Base-by-base conservation (phyloP, 2,329 filamentous ascomycete genomes). In the Didymella exigua region DNA sequence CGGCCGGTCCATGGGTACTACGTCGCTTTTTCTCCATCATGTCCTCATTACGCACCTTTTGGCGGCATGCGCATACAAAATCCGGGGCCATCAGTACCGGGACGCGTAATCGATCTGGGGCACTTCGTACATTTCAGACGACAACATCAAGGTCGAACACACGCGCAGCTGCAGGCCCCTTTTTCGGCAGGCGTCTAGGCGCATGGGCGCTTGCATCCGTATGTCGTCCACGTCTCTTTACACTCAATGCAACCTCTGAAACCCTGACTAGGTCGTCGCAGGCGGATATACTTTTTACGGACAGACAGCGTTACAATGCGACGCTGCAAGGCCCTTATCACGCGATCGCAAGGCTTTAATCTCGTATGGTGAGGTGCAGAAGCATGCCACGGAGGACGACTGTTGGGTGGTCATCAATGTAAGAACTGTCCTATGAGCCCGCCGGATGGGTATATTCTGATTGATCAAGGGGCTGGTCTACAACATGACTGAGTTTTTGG, bases 371-470 rank as follows among this genome's bases (percentile, higher is more conserved):
- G 47, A 49, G 36, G 47, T 49, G n/a, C 37, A 36, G 26, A 49
- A 49, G 30, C 47, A 49, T 29, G 30, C 29, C 14, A 34, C 47
- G 3, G 37, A 49, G 16, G 47, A 49, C 11, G 16, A 43, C 16
- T 49, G 47, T 30, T 49, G 47, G 47, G 38, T 49, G 21, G 29
- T 49, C 10, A 49, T 49, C 10, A 21, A 49, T 33, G 47, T 49
- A 42, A 27, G 38, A 29, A 9, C 0, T 16, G 1, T 21, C 13
- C 5, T 8, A 6, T 29, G 10, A 9, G 24, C 21, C 10, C 10
- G 6, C 13, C n/a, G 18, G 31, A 6, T 21, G 11, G 6, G 23
- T 24, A 6, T 2, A 11, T 24, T 29, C 47, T 49, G 37, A 49
- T 16, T 19, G 3, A 11, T 16, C 1, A n/a, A 49, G 47, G 47